Evolutionary conservation across 306 rosid genomes (phyloP).

Genomic region (Vicia faba): DNA sequence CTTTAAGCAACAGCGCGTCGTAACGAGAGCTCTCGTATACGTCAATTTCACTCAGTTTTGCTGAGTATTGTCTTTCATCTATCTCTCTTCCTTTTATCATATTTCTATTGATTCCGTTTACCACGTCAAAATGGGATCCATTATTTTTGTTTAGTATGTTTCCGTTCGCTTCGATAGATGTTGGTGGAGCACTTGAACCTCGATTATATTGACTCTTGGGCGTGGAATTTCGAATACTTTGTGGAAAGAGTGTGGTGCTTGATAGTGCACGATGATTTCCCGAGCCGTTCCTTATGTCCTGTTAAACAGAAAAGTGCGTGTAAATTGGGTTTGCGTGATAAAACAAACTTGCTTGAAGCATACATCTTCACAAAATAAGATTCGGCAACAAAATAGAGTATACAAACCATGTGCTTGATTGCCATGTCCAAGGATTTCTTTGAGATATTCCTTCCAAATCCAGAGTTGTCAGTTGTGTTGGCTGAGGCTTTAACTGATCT

Average conservation of each 20-base stretch:
- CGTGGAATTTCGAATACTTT: slow-evolving; percentile 68
- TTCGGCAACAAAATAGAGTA: slow-evolving; percentile 21
- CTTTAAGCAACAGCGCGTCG: slow-evolving; percentile 85
- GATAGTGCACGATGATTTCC: slow-evolving; percentile 76
- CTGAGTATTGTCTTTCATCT: slow-evolving; percentile 51
- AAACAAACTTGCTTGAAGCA: too few relatives aligned
- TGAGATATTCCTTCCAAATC: slow-evolving; percentile 93
- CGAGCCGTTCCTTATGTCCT: slow-evolving; percentile 86
- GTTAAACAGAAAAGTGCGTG: slow-evolving; percentile 34
- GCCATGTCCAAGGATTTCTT: slow-evolving; percentile 98
- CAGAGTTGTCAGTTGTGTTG: slow-evolving; percentile 64
- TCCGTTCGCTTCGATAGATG: slow-evolving; percentile 49
- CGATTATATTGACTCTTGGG: slow-evolving; percentile 64
- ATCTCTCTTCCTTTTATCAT: slow-evolving; percentile 51
- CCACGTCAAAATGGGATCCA: slow-evolving; percentile 49
- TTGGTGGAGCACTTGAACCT: slow-evolving; percentile 46
- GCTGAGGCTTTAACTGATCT: slow-evolving; percentile 73
- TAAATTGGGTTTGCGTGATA: slow-evolving; percentile 30
- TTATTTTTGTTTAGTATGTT: slow-evolving; percentile 47
- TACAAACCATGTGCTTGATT: slow-evolving; percentile 87
- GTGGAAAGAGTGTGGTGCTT: slow-evolving; percentile 85
- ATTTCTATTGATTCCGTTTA: slow-evolving; percentile 42
- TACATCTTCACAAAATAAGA: background rate
- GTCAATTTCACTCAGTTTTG: slow-evolving; percentile 76
- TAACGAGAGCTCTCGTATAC: slow-evolving; percentile 91